Base-by-base conservation (phyloP, 768 basidiomycete genomes). In the Serendipita vermifera region DNA sequence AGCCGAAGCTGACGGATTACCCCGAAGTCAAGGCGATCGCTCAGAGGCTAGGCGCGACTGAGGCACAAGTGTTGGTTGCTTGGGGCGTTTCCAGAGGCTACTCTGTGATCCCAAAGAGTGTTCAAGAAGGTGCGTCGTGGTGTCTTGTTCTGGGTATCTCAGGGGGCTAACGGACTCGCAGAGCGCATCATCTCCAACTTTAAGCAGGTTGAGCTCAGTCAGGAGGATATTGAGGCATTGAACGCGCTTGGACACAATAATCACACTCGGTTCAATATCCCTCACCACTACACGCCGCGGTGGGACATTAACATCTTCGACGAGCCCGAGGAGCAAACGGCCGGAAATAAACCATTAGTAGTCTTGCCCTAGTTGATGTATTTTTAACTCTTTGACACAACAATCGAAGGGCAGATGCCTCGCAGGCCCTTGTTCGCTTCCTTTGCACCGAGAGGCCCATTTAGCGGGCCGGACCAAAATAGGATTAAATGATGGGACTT, bases 81-180 rank as follows among this genome's bases (percentile, higher is more conserved):
- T 93, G 87, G 87, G 83, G 80, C 11, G 77, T 69, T 33, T 66
- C 81, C 62, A 77, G 87, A 38, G 89, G 87, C 11, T 83, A 81
- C 67, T 81, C 81, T 6, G 83, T 91, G 59, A 87, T 91, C 63
- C 89, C 89, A 15, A 91, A 92, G 76, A 81, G 79, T 56, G 85
- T 88, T 26, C 73, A 82, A 57, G 73, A 82, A 64, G 69, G 75
- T 77, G 35, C 17, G 66, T 56, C 24, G 13, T 3, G n/a, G 15
- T n/a, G 33, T 38, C 38, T 22, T 59, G 26, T 31, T 13, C 4
- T 15, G 14, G 33, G 54, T 27, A 29, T 55, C 56, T 59, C n/a
- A n/a, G n/a, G n/a, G 32, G 36, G 22, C n/a, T 26, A 3, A 11
- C 6, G 55, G 17, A 43, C 38, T n/a, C 38, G 36, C 59, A 73